Evolutionary conservation across 257 asterid species (phyloP).

Genomic region (Fraxinus cuspidata): DNA sequence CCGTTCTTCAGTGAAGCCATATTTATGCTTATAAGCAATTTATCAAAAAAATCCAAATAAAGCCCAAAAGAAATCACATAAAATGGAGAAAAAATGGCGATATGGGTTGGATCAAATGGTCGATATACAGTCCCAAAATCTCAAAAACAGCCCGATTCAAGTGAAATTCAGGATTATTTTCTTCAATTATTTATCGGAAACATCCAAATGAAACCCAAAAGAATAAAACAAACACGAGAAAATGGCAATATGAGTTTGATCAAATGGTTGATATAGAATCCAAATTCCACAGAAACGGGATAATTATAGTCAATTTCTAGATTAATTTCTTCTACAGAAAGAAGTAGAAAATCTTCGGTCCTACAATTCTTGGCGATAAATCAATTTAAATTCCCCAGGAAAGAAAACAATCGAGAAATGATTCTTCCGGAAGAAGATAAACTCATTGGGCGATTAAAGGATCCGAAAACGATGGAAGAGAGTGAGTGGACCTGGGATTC

Average conservation of each 20-base stretch:
- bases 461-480: neutral
- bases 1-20: conserved; percentile 63
- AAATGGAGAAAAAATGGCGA: neutral
- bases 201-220: neutral
- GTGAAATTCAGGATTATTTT: neutral
- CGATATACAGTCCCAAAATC: neutral
- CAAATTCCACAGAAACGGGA: neutral
- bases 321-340: neutral
- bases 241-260: neutral
- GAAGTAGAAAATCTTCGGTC: neutral
- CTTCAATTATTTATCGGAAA: neutral
- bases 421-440: neutral
- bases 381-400: neutral
- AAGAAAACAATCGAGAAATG: neutral
- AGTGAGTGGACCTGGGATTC: neutral
- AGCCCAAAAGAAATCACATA: neutral
- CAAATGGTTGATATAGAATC: neutral
- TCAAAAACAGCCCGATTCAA: neutral
- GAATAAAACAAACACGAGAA: neutral
- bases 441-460: neutral
- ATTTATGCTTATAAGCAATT: neutral
- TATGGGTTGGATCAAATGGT: neutral
- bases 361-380: neutral
- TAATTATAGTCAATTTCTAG: neutral
- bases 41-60: neutral